Conservation (phyloP, 441 rosid genomes). For the Oxalis stricta region DNA sequence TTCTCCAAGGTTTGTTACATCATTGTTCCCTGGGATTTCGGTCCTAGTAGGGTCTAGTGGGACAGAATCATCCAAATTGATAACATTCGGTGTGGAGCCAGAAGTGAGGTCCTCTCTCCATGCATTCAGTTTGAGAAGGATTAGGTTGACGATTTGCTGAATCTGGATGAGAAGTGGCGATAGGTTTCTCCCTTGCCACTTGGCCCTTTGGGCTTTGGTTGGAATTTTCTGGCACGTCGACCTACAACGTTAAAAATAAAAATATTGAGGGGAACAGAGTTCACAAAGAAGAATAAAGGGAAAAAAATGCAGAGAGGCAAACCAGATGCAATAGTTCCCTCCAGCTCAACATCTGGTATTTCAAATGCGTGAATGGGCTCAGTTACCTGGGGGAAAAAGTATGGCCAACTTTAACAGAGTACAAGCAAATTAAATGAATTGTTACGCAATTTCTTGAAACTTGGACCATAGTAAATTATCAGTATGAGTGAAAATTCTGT, state of each 20-base stretch:
- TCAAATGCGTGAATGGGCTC: constrained; percentile 24
- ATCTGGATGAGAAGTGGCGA: constrained; percentile 8
- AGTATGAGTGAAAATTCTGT: constrained; percentile 1
- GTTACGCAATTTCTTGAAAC: constrained; percentile 12
- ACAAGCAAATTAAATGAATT: constrained; percentile 5
- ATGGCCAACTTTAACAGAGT: constrained; percentile 7
- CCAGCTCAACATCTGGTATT: constrained; percentile 20
- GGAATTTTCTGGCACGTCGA: constrained; percentile 24
- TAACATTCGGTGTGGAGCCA: constrained; percentile 15
- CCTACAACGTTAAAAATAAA: constrained; percentile 18
- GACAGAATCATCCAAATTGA: constrained; percentile 14
- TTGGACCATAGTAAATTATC: constrained; percentile 3
- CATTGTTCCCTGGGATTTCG: constrained; percentile 26
- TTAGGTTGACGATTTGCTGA: constrained; percentile 7
- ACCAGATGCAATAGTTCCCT: constrained; percentile 27
- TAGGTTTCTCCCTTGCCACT: constrained; percentile 11
- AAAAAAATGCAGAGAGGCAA: constrained; percentile 8
- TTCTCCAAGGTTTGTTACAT: constrained; percentile 18
- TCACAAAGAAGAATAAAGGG: background rate
- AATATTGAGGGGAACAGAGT: background rate
- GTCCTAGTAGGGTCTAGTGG: constrained; percentile 16
- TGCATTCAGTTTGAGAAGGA: constrained; percentile 17
- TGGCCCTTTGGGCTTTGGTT: constrained; percentile 31
- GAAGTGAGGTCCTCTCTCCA: constrained; percentile 22
- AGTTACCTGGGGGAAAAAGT: constrained; percentile 24